Percentiles rank a stretch among this genome's conserved stretches.
phyloP scores from a whole-genome alignment of 2,329 filamentous ascomycete genomes.

The Diaporthe sp. region DNA sequence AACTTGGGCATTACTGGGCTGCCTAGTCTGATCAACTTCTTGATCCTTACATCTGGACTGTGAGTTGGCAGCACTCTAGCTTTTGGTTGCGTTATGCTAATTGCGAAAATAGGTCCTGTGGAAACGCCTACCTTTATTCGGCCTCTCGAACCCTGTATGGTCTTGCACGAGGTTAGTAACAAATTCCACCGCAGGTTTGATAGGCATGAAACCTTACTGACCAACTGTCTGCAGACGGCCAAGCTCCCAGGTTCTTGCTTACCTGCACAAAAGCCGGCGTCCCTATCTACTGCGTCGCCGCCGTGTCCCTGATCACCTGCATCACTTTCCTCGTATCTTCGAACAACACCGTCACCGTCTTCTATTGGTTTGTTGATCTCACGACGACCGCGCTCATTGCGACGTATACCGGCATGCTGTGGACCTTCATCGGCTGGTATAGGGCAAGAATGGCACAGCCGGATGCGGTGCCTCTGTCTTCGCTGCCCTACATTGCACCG shows the following conservation, averaged over 20 bases:
- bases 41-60: constrained; percentile 63
- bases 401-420: constrained; percentile 58
- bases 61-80: background rate
- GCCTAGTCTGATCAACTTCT: constrained; percentile 76
- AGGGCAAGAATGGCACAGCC: constrained; percentile 65
- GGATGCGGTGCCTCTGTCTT: constrained; percentile 56
- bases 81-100: background rate
- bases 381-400: constrained; percentile 55
- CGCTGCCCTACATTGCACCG: constrained; percentile 63
- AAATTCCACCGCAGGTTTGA: background rate
- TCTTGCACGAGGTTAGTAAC: constrained; percentile 9
- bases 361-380: constrained; percentile 50
- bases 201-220: background rate
- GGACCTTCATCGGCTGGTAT: constrained; percentile 60
- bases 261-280: constrained; percentile 57
- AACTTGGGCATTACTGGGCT: constrained; percentile 72
- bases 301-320: constrained; percentile 47
- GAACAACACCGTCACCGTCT: constrained; percentile 49
- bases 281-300: constrained; percentile 50
- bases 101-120: background rate
- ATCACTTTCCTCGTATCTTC: constrained; percentile 51
- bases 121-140: constrained; percentile 25
- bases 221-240: constrained; percentile 51
- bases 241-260: constrained; percentile 56
- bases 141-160: constrained; percentile 12